These are phyloP conservation scores for Croton laevigatus DNA, from an alignment of 441 rosid genomes.

Conservation along the genomic window DNA sequence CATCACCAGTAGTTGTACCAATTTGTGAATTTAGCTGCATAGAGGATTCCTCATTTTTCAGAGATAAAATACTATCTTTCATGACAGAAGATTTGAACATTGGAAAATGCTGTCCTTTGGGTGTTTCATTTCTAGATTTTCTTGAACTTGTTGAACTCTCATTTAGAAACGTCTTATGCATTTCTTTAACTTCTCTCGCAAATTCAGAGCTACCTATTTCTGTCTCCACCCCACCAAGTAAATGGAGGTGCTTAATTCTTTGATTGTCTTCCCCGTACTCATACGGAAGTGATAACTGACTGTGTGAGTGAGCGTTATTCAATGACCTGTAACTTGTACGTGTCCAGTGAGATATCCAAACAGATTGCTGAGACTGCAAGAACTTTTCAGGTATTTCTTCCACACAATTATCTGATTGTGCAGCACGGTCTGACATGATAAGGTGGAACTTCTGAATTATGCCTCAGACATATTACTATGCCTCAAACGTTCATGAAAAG, in stretches of 20 bases:
- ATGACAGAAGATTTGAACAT: slow-evolving; percentile 27
- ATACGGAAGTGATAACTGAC: slow-evolving; percentile 1
- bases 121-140: slow-evolving; percentile 25
- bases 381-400: slow-evolving; percentile 29
- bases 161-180: slow-evolving; percentile 24
- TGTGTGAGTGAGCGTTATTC: slow-evolving; percentile 18
- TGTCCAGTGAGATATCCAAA: slow-evolving; percentile 56
- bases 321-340: slow-evolving; percentile 27
- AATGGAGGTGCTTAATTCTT: slow-evolving; percentile 13
- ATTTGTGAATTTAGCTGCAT: background rate
- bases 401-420: slow-evolving; percentile 23
- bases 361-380: slow-evolving; percentile 31
- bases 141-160: slow-evolving; percentile 21
- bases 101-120: slow-evolving; percentile 29
- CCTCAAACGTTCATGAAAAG: slow-evolving; percentile 16
- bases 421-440: slow-evolving; percentile 41
- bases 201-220: slow-evolving; percentile 18
- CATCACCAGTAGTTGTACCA: slow-evolving; percentile 11
- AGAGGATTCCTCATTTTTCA: slow-evolving; percentile 23
- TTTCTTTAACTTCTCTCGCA: slow-evolving; percentile 24
- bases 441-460: background rate
- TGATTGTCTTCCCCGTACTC: slow-evolving; percentile 21
- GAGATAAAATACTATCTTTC: slow-evolving; percentile 15
- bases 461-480: background rate
- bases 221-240: slow-evolving; percentile 12